Base-by-base conservation (phyloP, 805 yeast species). In the Torulaspora quercuum region DNA sequence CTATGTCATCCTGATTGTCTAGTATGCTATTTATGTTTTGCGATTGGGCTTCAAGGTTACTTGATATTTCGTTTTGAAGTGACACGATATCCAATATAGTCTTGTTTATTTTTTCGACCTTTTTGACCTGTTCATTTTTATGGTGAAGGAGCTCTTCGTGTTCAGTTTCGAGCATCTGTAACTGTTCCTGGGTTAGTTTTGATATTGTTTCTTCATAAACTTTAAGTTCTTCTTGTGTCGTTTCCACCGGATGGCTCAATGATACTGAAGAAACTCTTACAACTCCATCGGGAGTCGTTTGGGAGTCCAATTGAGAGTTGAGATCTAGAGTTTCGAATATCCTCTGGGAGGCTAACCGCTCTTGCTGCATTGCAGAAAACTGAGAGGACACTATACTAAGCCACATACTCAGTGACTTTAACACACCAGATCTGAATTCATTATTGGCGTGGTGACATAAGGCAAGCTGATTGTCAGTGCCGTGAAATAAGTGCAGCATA, bases 21-120 rank as follows among this genome's bases (percentile, higher is more conserved):
- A 78, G 59, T 44, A 88, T 65, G 25, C 69, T 65, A 33, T 73
- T 69, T 10, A 88, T 82, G 55, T 75, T 79, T 35, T 81, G 82
- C 5, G 82, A 76, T 60, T 88, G 97, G 1, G 75, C 59, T 15
- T 76, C 75, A 31, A 88, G 66, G 55, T 89, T 95, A 37, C 79
- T 67, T 8, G 85, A 72, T 36, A 88, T 67, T 52, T 85, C 92
- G 15, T 79, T 69, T 52, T 88, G 90, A 44, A 89, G 59, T 37
- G 79, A 75, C 1, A 88, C 73, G 27, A 89, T 80, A 52, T 86
- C 95, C 28, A 78, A 55, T 59, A 82, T 77, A 1, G 85, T 73
- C 17, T 65, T 65, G 49, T 80, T 82, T 22, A 82, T 67, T 42
- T 71, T 65, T 42, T 75, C 76, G 6, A 80, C 82, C 42, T 78